phyloP scores from a whole-genome alignment of 768 basidiomycete species.

The Hygrophoropsis aurantiaca region DNA sequence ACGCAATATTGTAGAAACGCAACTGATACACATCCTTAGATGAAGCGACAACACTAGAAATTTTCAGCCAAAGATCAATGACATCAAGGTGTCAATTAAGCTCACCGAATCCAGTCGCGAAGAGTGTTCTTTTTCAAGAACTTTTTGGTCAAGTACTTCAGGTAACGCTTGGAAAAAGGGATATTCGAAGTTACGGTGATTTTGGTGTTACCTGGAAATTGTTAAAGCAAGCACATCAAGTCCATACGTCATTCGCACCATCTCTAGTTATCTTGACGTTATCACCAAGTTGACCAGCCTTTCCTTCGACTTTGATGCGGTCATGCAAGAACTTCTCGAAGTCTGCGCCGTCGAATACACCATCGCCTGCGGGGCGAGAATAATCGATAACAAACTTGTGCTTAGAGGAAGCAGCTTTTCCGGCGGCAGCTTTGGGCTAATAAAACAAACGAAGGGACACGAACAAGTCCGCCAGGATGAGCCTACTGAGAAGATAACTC shows the following conservation, averaged over 20 bases:
- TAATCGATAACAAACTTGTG: conserved; percentile 86
- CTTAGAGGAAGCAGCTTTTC: conserved; percentile 55
- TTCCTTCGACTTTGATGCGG: conserved; percentile 91
- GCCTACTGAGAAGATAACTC: conserved; percentile 92
- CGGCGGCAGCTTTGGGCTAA: conserved; percentile 60
- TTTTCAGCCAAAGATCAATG: conserved; percentile 8
- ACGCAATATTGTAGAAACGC: conserved; percentile 93
- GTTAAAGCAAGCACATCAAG: conserved; percentile 15
- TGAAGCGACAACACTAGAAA: conserved; percentile 79
- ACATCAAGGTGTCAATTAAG: conserved; percentile 6
- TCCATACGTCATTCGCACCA: conserved; percentile 55
- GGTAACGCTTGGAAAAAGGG: conserved; percentile 94
- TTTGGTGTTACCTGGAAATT: conserved; percentile 70
- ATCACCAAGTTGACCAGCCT: conserved; percentile 90
- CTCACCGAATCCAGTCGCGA: conserved; percentile 93
- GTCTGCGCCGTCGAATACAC: conserved; percentile 60
- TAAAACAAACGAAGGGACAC: conserved; percentile 25
- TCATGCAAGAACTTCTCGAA: conserved; percentile 92
- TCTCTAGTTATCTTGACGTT: conserved; percentile 84
- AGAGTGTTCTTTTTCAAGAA: conserved; percentile 97
- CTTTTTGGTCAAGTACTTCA: conserved; percentile 99
- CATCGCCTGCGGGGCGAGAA: conserved; percentile 73
- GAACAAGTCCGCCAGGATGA: conserved; percentile 44
- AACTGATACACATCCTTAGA: conserved; percentile 93
- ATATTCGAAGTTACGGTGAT: conserved; percentile 84